phyloP scores from a whole-genome alignment of 2,329 filamentous ascomycete genomes.

The Berkeleyomyces basicola region DNA sequence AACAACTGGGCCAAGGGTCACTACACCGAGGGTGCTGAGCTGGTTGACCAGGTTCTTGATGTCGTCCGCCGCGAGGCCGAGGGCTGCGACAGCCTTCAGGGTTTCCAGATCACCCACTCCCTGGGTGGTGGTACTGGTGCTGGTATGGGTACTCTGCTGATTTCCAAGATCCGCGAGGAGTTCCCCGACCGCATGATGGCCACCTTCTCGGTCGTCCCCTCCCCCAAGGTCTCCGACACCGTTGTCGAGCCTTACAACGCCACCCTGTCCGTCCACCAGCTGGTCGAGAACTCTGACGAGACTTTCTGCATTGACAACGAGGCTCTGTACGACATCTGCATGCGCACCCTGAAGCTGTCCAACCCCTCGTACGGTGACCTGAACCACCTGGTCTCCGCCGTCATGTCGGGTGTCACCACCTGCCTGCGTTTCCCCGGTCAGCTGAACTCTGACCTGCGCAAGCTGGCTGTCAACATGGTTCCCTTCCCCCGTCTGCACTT shows the following conservation, averaged over 20 bases:
- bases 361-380: constrained; percentile 98
- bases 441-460: constrained; percentile 98
- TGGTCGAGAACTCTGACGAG: constrained; percentile 99
- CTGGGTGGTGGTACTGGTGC: constrained; percentile 99
- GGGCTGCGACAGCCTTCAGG: constrained; percentile 97
- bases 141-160: constrained; percentile 98
- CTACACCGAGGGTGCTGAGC: constrained; percentile 98
- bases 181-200: constrained; percentile 99
- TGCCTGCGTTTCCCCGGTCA: constrained; percentile 98
- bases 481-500: constrained; percentile 99
- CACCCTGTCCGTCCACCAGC: constrained; percentile 94
- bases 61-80: constrained; percentile 98
- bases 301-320: constrained; percentile 99
- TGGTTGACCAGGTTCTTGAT: constrained; percentile 95
- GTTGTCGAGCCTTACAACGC: constrained; percentile 99
- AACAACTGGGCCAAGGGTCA: constrained; percentile 99
- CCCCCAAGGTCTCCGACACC: constrained; percentile 98
- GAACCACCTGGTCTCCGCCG: constrained; percentile 97
- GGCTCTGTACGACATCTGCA: constrained; percentile 99
- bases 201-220: constrained; percentile 97
- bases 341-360: constrained; percentile 96
- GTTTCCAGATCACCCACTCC: constrained; percentile 99
- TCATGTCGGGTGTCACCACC: constrained; percentile 99
- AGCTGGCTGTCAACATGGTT: constrained; percentile 99
- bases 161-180: constrained; percentile 99